Evolutionary conservation across 192 early-diverging fungal genomes (phyloP).

Genomic region (Physocladia obscura): DNA sequence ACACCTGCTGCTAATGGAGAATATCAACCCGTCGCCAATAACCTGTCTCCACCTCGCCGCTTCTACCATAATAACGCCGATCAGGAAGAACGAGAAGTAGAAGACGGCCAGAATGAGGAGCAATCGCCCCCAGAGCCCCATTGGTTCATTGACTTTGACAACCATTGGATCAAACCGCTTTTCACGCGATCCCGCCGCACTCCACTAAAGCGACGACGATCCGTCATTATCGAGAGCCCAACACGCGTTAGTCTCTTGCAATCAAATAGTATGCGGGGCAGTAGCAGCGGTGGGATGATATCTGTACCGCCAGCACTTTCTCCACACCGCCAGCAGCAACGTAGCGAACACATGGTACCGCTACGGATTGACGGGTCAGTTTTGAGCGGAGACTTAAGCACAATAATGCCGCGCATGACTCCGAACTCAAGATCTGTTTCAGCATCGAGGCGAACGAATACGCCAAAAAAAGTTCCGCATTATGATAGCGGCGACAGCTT

Average conservation of each 20-base stretch:
- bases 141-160: conserved; percentile 85
- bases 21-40: too few relatives aligned
- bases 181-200: conserved; percentile 62
- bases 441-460: too few relatives aligned
- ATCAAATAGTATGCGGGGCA: neutral
- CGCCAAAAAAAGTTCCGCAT: neutral
- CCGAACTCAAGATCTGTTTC: too few relatives aligned
- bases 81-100: too few relatives aligned
- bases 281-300: neutral
- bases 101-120: too few relatives aligned
- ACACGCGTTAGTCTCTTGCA: neutral
- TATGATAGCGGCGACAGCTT: neutral
- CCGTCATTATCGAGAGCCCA: neutral
- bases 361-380: neutral
- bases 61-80: neutral
- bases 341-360: neutral
- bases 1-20: too few relatives aligned
- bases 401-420: too few relatives aligned
- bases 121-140: conserved; percentile 50
- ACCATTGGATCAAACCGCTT: conserved; percentile 76
- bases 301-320: neutral
- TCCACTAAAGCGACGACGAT: neutral
- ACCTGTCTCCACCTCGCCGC: neutral
- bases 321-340: neutral
- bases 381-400: too few relatives aligned